Conservation (phyloP, 257 asterid species). For the Fraxinus pennsylvanica region DNA sequence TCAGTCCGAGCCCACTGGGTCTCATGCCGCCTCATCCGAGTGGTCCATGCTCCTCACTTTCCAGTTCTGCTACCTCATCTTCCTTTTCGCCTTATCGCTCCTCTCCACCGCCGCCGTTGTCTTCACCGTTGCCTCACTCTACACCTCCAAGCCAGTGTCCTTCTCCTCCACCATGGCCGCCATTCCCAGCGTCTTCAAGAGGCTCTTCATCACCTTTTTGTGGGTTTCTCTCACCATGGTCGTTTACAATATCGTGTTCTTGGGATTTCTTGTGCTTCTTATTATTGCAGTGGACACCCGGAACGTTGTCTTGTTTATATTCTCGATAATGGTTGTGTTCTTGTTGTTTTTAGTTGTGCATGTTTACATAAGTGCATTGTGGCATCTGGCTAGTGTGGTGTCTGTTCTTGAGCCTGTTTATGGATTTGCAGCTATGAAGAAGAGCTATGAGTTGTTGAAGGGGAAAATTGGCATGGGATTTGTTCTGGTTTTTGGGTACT, state of each 20-base stretch:
- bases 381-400: constrained; percentile 94
- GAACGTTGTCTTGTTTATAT: constrained; percentile 53
- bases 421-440: constrained; percentile 72
- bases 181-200: constrained; percentile 73
- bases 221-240: constrained; percentile 81
- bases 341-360: constrained; percentile 70
- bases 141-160: constrained; percentile 85
- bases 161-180: constrained; percentile 70
- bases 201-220: constrained; percentile 76
- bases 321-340: constrained; percentile 57
- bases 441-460: constrained; percentile 70
- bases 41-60: constrained; percentile 73
- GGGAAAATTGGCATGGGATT: constrained; percentile 64
- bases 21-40: constrained; percentile 47
- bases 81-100: constrained; percentile 82
- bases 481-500: constrained; percentile 60
- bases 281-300: constrained; percentile 63
- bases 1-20: constrained; percentile 43
- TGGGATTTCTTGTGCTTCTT: constrained; percentile 61
- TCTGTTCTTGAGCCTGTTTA: constrained; percentile 82
- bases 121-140: constrained; percentile 87
- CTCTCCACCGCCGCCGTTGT: constrained; percentile 93
- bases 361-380: constrained; percentile 81
- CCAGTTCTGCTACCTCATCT: constrained; percentile 79
- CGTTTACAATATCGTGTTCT: constrained; percentile 57